Base-by-base conservation (phyloP, 176 grass and related monocot species). In the Eleusine coracana region DNA sequence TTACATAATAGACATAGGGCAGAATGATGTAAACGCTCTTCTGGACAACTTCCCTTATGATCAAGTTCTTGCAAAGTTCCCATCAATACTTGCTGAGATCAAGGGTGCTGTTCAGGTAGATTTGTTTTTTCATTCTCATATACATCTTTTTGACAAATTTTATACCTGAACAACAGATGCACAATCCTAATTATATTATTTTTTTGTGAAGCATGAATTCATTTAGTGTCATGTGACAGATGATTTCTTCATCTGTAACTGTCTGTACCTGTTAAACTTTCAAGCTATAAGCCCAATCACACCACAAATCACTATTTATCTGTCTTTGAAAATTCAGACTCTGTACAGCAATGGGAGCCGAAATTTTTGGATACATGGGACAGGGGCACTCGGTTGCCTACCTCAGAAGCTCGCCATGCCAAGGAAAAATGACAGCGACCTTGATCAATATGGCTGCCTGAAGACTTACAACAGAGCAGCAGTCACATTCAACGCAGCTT, bases 1-100 rank as follows among this genome's bases (percentile, higher is more conserved):
- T 15, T 97, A 97, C 78, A 88, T 73, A 51, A 90, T 97, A 72
- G 94, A 97, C 68, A 97, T 97, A 74, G 92, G 94, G 63, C 89
- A 97, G 77, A 97, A 94, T 27, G 94, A 94, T 92, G 58, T 97
- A 21, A 85, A 76, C 27, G 91, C 83, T 45, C 81, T 92, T 63
- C 68, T 83, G 54, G 74, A 77, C 6, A 37, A 73, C 68, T 84
- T 86, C 27, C 79, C 85, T 17, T 90, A 87, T 41, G 85, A 88
- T 54, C 75, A 97, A 77, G 89, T 94, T 46, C 15, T 86, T 6
- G 50, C 70, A 42, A 92, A 73, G 20, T 87, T 97, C n/a, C 87
- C 89, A 0, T 82, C 87, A 0, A 79, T 97, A 69, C 79, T 92
- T 16, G 71, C 37, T 27, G 87, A 94, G 80, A 97, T 97, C 34